Percentiles rank a stretch among this genome's conserved stretches.
Evolutionary conservation across 2,329 filamentous ascomycete genomes (phyloP).

Genomic region (Didymella pomorum): DNA sequence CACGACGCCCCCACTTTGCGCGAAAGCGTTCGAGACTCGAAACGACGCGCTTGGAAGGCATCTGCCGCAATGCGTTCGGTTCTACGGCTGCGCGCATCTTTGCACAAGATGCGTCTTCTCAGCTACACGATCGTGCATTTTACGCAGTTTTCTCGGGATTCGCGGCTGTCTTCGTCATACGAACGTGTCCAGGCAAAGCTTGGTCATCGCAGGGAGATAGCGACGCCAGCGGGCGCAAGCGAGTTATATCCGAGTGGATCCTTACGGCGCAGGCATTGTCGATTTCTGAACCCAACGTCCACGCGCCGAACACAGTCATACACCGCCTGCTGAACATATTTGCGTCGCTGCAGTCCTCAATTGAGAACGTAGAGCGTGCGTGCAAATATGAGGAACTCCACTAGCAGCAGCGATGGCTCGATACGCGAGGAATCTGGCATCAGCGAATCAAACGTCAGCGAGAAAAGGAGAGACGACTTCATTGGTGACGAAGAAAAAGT

Average conservation of each 20-base stretch:
- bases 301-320: background rate
- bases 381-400: constrained; percentile 4
- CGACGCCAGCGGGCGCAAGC: constrained; percentile 7
- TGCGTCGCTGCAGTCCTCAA: background rate
- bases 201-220: constrained; percentile 19
- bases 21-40: constrained; percentile 5
- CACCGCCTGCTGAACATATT: background rate
- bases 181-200: constrained; percentile 1
- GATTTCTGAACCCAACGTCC: constrained; percentile 15
- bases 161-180: background rate
- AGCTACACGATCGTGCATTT: too few species aligned
- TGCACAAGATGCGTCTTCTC: background rate
- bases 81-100: background rate
- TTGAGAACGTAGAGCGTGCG: background rate
- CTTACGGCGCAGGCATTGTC: constrained; percentile 1
- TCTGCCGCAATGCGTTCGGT: background rate
- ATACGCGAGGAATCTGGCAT: constrained; percentile 11
- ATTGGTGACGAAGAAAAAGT: constrained; percentile 25
- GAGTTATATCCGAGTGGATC: constrained; percentile 26
- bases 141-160: background rate
- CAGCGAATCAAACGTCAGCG: constrained; percentile 25
- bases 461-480: constrained; percentile 19
- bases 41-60: constrained; percentile 1
- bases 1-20: constrained; percentile 5
- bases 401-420: constrained; percentile 18